Evolutionary conservation across 768 basidiomycete genomes (phyloP).

Genomic region (Candolleomyces efflorescens): DNA sequence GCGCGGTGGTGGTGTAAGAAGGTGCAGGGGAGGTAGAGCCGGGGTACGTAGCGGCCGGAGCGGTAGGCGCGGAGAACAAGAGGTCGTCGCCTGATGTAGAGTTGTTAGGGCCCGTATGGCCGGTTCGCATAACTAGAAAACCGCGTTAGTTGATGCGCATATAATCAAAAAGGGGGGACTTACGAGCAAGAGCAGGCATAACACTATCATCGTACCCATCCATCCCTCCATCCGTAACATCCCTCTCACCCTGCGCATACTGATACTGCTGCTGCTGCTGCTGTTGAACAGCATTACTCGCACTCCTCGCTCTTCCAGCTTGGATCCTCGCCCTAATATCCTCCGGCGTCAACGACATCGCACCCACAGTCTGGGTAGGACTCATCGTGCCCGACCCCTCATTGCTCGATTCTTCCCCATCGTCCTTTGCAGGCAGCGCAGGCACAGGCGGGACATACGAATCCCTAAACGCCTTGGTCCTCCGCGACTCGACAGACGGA

Average conservation of each 20-base stretch:
- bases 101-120: conserved; percentile 20
- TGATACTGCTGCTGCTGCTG: no score
- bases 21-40: conserved; percentile 7
- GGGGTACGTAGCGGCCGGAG: conserved; percentile 15
- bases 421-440: conserved; percentile 23
- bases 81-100: conserved; percentile 33
- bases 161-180: conserved; percentile 20
- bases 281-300: background rate
- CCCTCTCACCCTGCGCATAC: no score
- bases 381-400: conserved; percentile 19
- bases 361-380: conserved; percentile 36
- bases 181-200: conserved; percentile 65
- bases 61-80: conserved; percentile 35
- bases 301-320: conserved; percentile 17
- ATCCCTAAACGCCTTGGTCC: conserved; percentile 37
- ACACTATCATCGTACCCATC: conserved; percentile 33
- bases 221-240: conserved; percentile 21
- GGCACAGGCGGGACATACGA: conserved; percentile 41
- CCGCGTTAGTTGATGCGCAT: background rate
- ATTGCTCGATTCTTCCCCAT: background rate
- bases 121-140: conserved; percentile 66
- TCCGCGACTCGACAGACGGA: conserved; percentile 34
- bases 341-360: conserved; percentile 48
- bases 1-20: background rate
- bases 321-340: conserved; percentile 57